These are phyloP conservation scores for Sclerotinia subarctica DNA, from an alignment of 2,329 filamentous ascomycete genomes.

Conservation along the genomic window DNA sequence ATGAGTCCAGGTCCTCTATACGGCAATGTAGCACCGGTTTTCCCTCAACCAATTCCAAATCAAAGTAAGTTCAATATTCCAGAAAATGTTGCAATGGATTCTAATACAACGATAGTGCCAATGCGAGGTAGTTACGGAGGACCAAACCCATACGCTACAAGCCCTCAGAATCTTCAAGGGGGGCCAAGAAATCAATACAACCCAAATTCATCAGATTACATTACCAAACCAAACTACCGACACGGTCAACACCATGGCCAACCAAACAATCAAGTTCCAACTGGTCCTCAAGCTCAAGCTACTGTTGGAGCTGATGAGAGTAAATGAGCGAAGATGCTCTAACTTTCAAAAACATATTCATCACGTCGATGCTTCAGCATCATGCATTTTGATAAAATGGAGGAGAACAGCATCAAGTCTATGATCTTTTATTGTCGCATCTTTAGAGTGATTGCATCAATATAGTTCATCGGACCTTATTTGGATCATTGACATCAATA, in stretches of 20 bases:
- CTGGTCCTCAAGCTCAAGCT: slow-evolving; percentile 41
- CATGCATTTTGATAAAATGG: slow-evolving; percentile 31
- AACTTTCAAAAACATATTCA: slow-evolving; percentile 23
- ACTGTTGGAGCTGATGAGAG: slow-evolving; percentile 46
- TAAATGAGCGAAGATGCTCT: slow-evolving; percentile 43
- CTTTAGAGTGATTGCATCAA: slow-evolving; percentile 34
- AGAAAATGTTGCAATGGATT: slow-evolving; percentile 39
- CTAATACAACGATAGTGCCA: slow-evolving; percentile 48
- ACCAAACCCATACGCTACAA: slow-evolving; percentile 61
- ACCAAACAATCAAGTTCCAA: slow-evolving; percentile 39
- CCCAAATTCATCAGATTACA: slow-evolving; percentile 50
- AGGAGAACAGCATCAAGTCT: slow-evolving; percentile 28
- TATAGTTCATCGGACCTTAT: slow-evolving; percentile 32
- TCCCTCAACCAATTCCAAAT: slow-evolving; percentile 65
- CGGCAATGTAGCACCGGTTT: slow-evolving; percentile 51
- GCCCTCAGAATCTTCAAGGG: slow-evolving; percentile 53
- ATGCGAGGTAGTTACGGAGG: slow-evolving; percentile 60
- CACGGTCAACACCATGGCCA: slow-evolving; percentile 42
- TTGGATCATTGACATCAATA: slow-evolving; percentile 28
- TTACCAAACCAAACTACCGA: slow-evolving; percentile 50
- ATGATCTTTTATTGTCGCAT: slow-evolving; percentile 31
- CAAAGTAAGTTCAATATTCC: slow-evolving; percentile 58
- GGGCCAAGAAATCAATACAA: slow-evolving; percentile 55
- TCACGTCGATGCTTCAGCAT: slow-evolving; percentile 38
- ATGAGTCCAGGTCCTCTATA: slow-evolving; percentile 65